These are phyloP conservation scores for Cercophora scortea DNA, from an alignment of 495 filamentous ascomycete genomes.

Conservation along the genomic window DNA sequence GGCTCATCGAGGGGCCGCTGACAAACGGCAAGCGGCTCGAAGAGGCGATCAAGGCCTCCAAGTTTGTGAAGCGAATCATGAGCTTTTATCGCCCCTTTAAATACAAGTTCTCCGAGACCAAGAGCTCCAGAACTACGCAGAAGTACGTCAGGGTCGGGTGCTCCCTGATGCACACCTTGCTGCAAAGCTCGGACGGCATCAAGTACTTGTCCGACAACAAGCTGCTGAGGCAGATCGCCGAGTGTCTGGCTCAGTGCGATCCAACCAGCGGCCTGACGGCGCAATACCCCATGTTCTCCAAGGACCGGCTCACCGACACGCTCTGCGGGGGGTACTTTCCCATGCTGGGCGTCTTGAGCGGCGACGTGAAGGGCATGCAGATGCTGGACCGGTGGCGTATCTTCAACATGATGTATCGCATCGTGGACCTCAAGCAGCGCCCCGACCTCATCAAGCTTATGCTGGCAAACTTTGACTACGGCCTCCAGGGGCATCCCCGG, in stretches of 20 bases:
- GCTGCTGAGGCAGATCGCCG: constrained; percentile 82
- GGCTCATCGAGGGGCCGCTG: constrained; percentile 87
- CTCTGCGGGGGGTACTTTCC: constrained; percentile 89
- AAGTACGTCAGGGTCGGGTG: constrained; percentile 89
- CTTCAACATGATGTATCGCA: constrained; percentile 99
- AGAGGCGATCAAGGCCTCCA: constrained; percentile 89
- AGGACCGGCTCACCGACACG: constrained; percentile 71
- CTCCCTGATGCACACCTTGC: constrained; percentile 72
- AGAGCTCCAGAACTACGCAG: constrained; percentile 85
- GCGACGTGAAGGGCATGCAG: constrained; percentile 68
- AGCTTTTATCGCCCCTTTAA: constrained; percentile 97
- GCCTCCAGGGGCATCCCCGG: constrained; percentile 73
- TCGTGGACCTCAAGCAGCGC: constrained; percentile 81
- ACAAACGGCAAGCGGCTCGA: constrained; percentile 87
- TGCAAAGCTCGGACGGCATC: constrained; percentile 76
- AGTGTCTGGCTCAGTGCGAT: constrained; percentile 91
- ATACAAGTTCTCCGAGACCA: constrained; percentile 78
- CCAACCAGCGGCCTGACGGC: constrained; percentile 84
- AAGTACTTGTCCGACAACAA: constrained; percentile 87
- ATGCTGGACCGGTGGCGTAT: constrained; percentile 96
- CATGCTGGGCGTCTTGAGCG: constrained; percentile 78
- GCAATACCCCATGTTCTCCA: constrained; percentile 78
- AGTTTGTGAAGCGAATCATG: constrained; percentile 89
- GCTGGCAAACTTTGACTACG: constrained; percentile 86
- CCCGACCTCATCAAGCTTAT: constrained; percentile 85